Evolutionary conservation across 257 asterid genomes (phyloP).

Genomic region (Fraxinus quadrangulata): DNA sequence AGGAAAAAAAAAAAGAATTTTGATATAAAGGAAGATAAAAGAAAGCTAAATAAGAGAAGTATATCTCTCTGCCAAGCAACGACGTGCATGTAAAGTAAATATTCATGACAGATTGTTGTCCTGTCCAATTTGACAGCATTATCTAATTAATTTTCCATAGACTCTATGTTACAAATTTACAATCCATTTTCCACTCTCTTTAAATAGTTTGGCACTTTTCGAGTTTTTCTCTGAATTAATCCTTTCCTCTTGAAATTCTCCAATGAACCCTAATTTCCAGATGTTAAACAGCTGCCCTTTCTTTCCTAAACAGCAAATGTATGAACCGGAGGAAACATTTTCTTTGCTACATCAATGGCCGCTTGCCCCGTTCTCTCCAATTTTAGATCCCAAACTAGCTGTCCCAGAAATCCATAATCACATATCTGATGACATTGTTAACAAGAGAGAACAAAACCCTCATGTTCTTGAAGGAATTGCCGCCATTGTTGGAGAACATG

Average conservation of each 20-base stretch:
- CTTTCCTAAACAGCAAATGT: constrained; percentile 30
- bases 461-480: constrained; percentile 78
- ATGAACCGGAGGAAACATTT: constrained; percentile 16
- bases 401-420: constrained; percentile 11
- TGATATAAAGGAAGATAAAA: too few species aligned
- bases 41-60: neutral
- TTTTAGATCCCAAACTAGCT: constrained; percentile 8
- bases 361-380: constrained; percentile 25
- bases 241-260: neutral
- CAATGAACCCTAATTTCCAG: constrained; percentile 26
- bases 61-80: constrained; percentile 40
- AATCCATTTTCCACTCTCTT: constrained; percentile 4
- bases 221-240: constrained; percentile 13
- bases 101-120: constrained; percentile 39
- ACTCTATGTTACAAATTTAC: neutral
- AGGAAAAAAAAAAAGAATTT: too few species aligned
- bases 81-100: constrained; percentile 5
- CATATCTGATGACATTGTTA: neutral
- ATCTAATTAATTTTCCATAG: constrained; percentile 26
- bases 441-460: constrained; percentile 16
- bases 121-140: constrained; percentile 42
- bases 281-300: constrained; percentile 26
- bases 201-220: constrained; percentile 32
- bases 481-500: constrained; percentile 76
- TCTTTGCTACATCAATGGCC: constrained; percentile 19